Conservation (phyloP, 768 basidiomycete species). For the Naganishia randhawae region DNA sequence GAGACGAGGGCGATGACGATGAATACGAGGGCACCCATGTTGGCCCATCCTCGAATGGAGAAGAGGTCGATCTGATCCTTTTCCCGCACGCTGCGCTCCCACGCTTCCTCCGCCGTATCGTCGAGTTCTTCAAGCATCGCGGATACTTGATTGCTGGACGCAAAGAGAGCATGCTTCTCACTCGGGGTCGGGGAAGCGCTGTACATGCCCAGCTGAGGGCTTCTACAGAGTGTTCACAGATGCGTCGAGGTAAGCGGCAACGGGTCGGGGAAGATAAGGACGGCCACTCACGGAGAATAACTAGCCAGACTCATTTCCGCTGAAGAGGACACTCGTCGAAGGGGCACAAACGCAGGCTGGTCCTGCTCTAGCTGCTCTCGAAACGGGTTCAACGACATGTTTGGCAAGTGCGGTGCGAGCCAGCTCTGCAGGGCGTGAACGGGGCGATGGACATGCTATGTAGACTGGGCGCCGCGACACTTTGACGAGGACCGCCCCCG, state of each 20-base stretch:
- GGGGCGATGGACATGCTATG: too few relatives aligned
- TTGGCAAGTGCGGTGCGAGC: too few relatives aligned
- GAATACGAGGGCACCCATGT: slow-evolving; percentile 78
- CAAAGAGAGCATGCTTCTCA: slow-evolving; percentile 9
- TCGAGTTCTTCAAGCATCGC: slow-evolving; percentile 25
- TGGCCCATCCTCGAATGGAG: slow-evolving; percentile 75
- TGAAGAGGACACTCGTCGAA: background rate
- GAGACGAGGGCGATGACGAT: slow-evolving; percentile 78
- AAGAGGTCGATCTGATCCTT: slow-evolving; percentile 62
- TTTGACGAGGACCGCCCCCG: too few relatives aligned
- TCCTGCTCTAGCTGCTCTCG: background rate
- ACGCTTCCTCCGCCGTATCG: slow-evolving; percentile 20
- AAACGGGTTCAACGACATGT: slow-evolving; percentile 14
- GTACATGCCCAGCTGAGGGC: slow-evolving; percentile 1
- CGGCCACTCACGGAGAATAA: background rate
- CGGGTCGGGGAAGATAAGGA: background rate
- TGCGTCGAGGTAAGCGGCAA: too few relatives aligned
- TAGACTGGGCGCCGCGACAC: too few relatives aligned
- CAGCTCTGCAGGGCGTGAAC: too few relatives aligned
- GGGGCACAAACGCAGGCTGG: background rate
- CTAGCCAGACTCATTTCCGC: slow-evolving; percentile 8
- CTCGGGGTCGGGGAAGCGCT: background rate
- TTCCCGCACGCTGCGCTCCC: slow-evolving; percentile 35
- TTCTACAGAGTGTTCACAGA: background rate
- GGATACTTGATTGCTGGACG: background rate